Evolutionary conservation across 1,139 yeast species (phyloP).

Genomic region (Candida sp.): DNA sequence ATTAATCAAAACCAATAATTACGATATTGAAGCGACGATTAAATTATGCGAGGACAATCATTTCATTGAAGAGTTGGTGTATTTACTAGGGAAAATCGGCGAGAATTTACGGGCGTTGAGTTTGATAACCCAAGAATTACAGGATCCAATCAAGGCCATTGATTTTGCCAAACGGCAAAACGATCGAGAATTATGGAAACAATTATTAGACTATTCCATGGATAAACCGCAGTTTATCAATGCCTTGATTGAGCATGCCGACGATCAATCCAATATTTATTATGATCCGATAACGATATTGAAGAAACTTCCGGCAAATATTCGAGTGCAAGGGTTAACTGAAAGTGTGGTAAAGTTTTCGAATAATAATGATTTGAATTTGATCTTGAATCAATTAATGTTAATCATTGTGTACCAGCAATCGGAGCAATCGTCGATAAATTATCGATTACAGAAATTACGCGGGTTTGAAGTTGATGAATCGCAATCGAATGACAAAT

Average conservation of each 20-base stretch:
- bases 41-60: slow-evolving; percentile 53
- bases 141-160: slow-evolving; percentile 80
- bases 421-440: slow-evolving; percentile 42
- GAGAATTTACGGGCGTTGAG: slow-evolving; percentile 72
- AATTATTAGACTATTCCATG: slow-evolving; percentile 67
- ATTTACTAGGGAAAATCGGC: slow-evolving; percentile 79
- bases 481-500: slow-evolving; percentile 14
- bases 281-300: slow-evolving; percentile 72
- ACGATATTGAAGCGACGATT: slow-evolving; percentile 70
- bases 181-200: slow-evolving; percentile 77
- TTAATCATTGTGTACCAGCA: slow-evolving; percentile 61
- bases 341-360: slow-evolving; percentile 61
- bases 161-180: slow-evolving; percentile 72
- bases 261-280: slow-evolving; percentile 43
- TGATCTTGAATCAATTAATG: slow-evolving; percentile 56
- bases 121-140: slow-evolving; percentile 70
- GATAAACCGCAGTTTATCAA: slow-evolving; percentile 71
- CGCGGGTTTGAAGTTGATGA: slow-evolving; percentile 43
- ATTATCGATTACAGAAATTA: slow-evolving; percentile 31
- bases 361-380: slow-evolving; percentile 59
- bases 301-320: slow-evolving; percentile 56
- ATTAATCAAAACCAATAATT: slow-evolving; percentile 42
- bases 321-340: slow-evolving; percentile 65
- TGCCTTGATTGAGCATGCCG: slow-evolving; percentile 68
- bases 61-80: slow-evolving; percentile 69